Percentiles rank a stretch among this genome's conserved stretches.
phyloP scores from a whole-genome alignment of 805 yeast species.

The Kluyveromyces wickerhamii region DNA sequence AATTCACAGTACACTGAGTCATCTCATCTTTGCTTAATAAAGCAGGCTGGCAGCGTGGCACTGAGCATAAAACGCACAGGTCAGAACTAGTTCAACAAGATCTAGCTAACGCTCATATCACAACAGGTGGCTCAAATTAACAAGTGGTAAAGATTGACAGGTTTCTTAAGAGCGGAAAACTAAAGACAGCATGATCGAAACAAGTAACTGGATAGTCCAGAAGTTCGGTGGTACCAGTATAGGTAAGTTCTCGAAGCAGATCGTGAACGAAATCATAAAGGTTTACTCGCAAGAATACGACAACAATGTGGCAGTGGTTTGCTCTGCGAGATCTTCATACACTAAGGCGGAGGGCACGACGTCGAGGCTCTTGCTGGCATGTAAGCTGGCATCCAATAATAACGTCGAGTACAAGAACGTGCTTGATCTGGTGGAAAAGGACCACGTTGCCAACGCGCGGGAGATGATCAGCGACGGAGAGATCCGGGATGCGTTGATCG shows the following conservation, averaged over 20 bases:
- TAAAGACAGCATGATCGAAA: conserved; percentile 6
- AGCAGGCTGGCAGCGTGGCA: too few species aligned
- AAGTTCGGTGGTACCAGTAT: conserved; percentile 97
- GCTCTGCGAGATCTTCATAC: conserved; percentile 88
- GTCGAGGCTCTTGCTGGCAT: conserved; percentile 73
- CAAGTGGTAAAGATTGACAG: too few species aligned
- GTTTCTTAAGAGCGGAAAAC: too few species aligned
- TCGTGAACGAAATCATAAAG: conserved; percentile 77
- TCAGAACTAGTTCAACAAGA: too few species aligned
- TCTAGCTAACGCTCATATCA: too few species aligned
- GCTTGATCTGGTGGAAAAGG: conserved; percentile 62
- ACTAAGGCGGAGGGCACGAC: conserved; percentile 96
- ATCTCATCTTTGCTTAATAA: too few species aligned
- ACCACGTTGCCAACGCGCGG: conserved; percentile 71
- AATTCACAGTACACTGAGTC: too few species aligned
- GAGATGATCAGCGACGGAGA: conserved; percentile 37
- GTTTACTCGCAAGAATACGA: conserved; percentile 39
- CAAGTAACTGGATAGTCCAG: conserved; percentile 66
- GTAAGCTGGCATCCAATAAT: conserved; percentile 57
- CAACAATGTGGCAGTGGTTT: conserved; percentile 81
- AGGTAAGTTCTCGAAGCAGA: conserved; percentile 84
- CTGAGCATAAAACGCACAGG: too few species aligned
- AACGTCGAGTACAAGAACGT: conserved; percentile 50
- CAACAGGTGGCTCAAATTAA: too few species aligned
- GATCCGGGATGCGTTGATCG: conserved; percentile 46